Conservation (phyloP, 148 eudicot genomes). For the Chenopodium suecicum region DNA sequence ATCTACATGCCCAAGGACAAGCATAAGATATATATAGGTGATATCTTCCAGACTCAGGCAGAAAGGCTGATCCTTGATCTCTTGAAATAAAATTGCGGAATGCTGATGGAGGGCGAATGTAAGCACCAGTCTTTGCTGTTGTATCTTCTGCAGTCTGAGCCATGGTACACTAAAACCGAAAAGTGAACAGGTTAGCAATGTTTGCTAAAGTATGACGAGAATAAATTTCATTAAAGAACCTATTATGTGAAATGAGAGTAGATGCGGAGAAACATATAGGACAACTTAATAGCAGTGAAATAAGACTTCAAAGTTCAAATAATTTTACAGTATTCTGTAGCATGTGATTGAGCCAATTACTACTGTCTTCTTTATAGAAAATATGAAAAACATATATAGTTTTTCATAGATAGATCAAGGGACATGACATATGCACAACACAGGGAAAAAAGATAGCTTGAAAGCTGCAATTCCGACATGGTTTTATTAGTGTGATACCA, state of each 20-base stretch:
- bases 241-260: neutral
- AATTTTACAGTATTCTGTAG: neutral
- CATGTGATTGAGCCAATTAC: neutral
- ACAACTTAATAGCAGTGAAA: too few relatives aligned
- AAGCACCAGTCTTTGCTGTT: constrained; percentile 73
- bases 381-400: neutral
- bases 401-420: neutral
- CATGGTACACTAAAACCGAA: constrained; percentile 36
- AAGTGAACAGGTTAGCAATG: constrained; percentile 2
- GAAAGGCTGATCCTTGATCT: constrained; percentile 68
- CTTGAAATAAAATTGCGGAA: constrained; percentile 69
- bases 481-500: neutral
- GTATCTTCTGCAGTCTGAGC: constrained; percentile 71
- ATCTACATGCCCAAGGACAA: constrained; percentile 93
- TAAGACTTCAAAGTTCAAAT: too few relatives aligned
- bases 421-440: neutral
- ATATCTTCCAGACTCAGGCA: constrained; percentile 79
- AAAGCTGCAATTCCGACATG: neutral
- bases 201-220: neutral
- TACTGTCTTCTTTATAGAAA: neutral
- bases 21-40: constrained; percentile 90
- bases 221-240: neutral
- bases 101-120: constrained; percentile 61
- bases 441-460: neutral
- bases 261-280: too few relatives aligned